Evolutionary conservation across 306 rosid genomes (phyloP), one percentile per base, ranked within the genome.

Genomic region (Castanospermum australe): DNA sequence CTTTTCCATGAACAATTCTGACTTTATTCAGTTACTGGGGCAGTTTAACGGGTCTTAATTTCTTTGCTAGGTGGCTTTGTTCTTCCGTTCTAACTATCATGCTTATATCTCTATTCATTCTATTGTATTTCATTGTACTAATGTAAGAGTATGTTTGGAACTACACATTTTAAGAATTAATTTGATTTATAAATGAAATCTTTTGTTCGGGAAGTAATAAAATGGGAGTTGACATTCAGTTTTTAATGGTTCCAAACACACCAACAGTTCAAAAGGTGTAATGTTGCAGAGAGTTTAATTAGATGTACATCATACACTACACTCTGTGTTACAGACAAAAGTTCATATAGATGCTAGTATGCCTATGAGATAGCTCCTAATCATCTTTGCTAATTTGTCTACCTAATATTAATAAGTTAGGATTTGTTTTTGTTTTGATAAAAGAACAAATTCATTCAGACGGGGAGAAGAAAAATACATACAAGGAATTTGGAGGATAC

Each of bases 351-450:
- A 57, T 47, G 50, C 32, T 75, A 15, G 33, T 62, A 38, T 67
- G 30, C 44, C 15, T 64, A 18, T 77, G 45, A 39, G n/a, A 50
- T 30, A 32, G 73, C 52, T 22, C 7, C 18, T 69, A 22, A 47
- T 63, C n/a, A 41, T 64, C 61, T 50, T 65, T 30, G 76, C 42
- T 39, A 20, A 12, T 51, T 57, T 65, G 69, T 71, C 11, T 72
- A 17, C 13, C 64, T 73, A 24, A 39, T 51, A 25, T 30, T 12
- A 41, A 45, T 81, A 25, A 47, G 52, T 20, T 24, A 48, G 59
- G 41, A 32, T 64, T 41, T 64, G 22, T 60, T 39, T n/a, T n/a
- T n/a, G n/a, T n/a, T n/a, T n/a, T n/a, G n/a, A n/a, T n/a, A n/a
- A n/a, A n/a, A n/a, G n/a, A n/a, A n/a, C n/a, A n/a, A n/a, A n/a